Evolutionary conservation across 108 stramenopile species (phyloP), one percentile per base, ranked within the genome.

Genomic region (Cyclotella baltica): DNA sequence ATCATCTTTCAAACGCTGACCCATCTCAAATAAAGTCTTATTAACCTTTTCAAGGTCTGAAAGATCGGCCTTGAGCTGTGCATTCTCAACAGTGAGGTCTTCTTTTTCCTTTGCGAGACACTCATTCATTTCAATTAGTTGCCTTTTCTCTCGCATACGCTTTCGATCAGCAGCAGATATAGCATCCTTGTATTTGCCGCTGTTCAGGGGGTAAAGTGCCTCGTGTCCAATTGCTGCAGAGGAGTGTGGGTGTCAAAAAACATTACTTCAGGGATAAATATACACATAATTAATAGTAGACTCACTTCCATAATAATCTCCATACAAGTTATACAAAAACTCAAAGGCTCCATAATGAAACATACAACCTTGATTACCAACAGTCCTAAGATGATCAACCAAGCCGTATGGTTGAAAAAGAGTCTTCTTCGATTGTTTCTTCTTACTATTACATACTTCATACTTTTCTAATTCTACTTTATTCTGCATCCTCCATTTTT

Each of bases 201-300:
- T 23, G 4, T 15, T 22, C 3, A 9, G 4, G 19, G 33, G 55
- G 19, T 35, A 37, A 29, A 70, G 37, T 4, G 53, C 70, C 70
- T 70, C 40, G 55, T 70, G 70, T 4, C 34, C 25, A 58, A 70
- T 36, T 25, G 16, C 67, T 67, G 27, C 3, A 28, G 65, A 43
- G 40, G 23, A 22, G 22, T 37, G 30, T 5, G 37, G 0, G 8
- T 1, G 1, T 36, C 15, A 4, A 62, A 20, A n/a, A 31, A 62
- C 6, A 62, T 23, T 25, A 18, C 8, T 37, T 23, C 35, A 23
- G 22, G 37, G n/a, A n/a, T n/a, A n/a, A n/a, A n/a, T n/a, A n/a
- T n/a, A n/a, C n/a, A n/a, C n/a, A n/a, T n/a, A n/a, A n/a, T n/a
- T n/a, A n/a, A n/a, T n/a, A n/a, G n/a, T n/a, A n/a, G n/a, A n/a